Conservation (phyloP, 768 basidiomycete species). For the Boletus sp. region DNA sequence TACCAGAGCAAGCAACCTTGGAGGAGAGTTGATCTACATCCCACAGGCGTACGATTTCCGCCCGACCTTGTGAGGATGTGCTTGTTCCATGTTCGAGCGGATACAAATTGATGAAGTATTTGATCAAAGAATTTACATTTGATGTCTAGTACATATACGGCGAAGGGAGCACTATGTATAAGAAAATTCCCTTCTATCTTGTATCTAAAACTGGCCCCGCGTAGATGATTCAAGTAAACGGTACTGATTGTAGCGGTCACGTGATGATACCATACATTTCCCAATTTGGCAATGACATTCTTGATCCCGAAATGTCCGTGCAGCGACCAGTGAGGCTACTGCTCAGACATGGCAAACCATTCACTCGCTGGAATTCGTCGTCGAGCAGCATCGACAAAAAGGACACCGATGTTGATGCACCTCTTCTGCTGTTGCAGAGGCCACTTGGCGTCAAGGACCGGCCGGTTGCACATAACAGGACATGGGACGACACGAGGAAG, state of each 20-base stretch:
- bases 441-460: conserved; percentile 76
- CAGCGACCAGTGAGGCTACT: conserved; percentile 8
- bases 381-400: conserved; percentile 3
- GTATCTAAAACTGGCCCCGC: too few relatives aligned
- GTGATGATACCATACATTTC: conserved; percentile 7
- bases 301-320: conserved; percentile 25
- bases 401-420: conserved; percentile 1
- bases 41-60: too few relatives aligned
- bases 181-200: too few relatives aligned
- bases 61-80: too few relatives aligned
- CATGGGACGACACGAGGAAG: conserved; percentile 60
- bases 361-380: conserved; percentile 22
- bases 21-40: too few relatives aligned
- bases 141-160: too few relatives aligned
- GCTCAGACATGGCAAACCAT: conserved; percentile 5
- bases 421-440: conserved; percentile 46
- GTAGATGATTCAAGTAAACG: too few relatives aligned
- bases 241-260: not conserved
- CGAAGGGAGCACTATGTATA: too few relatives aligned
- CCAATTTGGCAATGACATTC: conserved; percentile 14
- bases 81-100: too few relatives aligned
- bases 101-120: too few relatives aligned
- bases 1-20: too few relatives aligned
- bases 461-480: conserved; percentile 59
- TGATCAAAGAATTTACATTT: too few relatives aligned